These are phyloP conservation scores for Taiwanofungus camphoratus DNA, from an alignment of 1,284 basidiomycete genomes.

Conservation along the genomic window DNA sequence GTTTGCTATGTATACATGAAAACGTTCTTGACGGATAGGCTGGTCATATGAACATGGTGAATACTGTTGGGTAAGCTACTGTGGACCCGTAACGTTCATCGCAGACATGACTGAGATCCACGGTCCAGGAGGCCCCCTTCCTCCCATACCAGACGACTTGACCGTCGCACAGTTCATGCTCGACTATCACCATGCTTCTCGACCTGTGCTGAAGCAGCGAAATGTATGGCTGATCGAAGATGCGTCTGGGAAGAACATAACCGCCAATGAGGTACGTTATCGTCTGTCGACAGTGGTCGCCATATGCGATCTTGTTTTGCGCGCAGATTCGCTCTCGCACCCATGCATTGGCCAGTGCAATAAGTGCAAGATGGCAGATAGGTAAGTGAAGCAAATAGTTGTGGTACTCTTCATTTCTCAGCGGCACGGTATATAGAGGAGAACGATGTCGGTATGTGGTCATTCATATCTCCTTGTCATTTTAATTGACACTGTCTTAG, in stretches of 20 bases:
- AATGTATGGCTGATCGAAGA: conserved; percentile 59
- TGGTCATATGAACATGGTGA: conserved; percentile 4
- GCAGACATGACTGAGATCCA: conserved; percentile 33
- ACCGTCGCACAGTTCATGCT: conserved; percentile 72
- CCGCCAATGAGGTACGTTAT: conserved; percentile 48
- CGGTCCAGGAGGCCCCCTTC: conserved; percentile 33
- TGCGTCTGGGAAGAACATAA: conserved; percentile 40
- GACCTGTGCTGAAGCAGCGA: conserved; percentile 32
- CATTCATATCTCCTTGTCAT: background rate
- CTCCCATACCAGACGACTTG: conserved; percentile 57
- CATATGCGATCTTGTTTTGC: background rate
- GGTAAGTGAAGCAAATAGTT: conserved; percentile 21
- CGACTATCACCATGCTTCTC: conserved; percentile 40
- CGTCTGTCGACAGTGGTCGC: conserved; percentile 1
- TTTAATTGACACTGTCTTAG: conserved; percentile 19
- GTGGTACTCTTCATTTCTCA: background rate
- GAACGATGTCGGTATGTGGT: background rate
- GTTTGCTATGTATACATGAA: no score
- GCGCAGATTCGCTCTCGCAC: conserved; percentile 45
- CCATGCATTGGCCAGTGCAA: conserved; percentile 55
- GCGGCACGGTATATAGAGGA: no score
- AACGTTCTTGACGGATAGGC: no score
- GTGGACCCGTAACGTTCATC: no score
- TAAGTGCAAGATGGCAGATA: conserved; percentile 45
- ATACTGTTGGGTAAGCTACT: no score